Base-by-base conservation (phyloP, 2,329 filamentous ascomycete species). In the Exophiala spinifera region DNA sequence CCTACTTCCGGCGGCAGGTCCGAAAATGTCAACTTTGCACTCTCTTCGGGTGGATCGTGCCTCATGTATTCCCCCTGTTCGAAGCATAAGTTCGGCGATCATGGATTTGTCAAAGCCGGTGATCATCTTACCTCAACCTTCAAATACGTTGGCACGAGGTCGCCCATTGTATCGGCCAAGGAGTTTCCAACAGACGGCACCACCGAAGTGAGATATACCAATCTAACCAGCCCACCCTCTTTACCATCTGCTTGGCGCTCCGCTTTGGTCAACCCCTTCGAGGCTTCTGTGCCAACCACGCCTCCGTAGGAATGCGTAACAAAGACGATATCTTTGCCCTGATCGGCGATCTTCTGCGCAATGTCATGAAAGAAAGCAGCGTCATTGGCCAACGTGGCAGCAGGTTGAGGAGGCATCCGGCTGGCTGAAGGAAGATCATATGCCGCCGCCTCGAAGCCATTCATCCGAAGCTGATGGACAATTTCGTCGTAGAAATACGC, bases 271-370 rank as follows among this genome's bases (percentile, higher is more conserved):
- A 71, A 56, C 1, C 64, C 70, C 36, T 65, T 61, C 5, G 65
- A 59, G 3, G 70, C 67, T 5, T 61, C 59, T 7, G 65, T 67
- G n/a, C 62, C 63, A 2, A 67, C 67, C 1, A 70, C 33, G 1
- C 69, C 67, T 4, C 67, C 66, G 51, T 72, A 72, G 6, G 69
- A 72, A 57, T 71, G 70, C 20, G 62, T 60, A 1, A 67, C 57
- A 6, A 71, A 39, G 10, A 69, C 60, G 13, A 72, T 58, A 7
- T 67, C 55, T 6, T 62, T 60, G 2, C 59, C 60, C 6, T 66
- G 53, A 23, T 68, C 61, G 8, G 62, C 63, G 2, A 70, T 49
- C 15, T 60, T 59, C 13, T 46, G 43, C 11, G 63, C 60, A 11
- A 53, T 63, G 6, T 51, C 47, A 19, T 60, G 62, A 36, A 72